Evolutionary conservation across 1,284 basidiomycete genomes (phyloP).

Genomic region (Cutaneotrichosporon cavernicola): DNA sequence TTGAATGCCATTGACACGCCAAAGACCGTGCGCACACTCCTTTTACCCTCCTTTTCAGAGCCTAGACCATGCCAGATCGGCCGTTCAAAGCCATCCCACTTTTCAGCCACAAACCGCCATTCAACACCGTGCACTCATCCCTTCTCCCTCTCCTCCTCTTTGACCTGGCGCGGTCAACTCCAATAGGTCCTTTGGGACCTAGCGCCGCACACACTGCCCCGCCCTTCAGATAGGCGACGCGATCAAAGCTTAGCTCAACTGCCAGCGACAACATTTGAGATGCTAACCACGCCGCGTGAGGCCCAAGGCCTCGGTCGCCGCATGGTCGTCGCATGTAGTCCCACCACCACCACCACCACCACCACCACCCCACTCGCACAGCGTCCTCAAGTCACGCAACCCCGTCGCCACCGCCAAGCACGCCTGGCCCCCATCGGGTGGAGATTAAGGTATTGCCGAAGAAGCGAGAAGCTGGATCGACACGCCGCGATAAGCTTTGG

Average conservation of each 20-base stretch:
- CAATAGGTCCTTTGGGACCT: too few relatives aligned
- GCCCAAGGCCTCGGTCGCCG: neutral
- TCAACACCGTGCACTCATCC: neutral
- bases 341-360: neutral
- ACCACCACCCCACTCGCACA: neutral
- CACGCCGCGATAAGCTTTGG: conserved; percentile 2
- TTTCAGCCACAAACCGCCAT: too few relatives aligned
- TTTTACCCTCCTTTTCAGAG: neutral
- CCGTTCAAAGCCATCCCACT: too few relatives aligned
- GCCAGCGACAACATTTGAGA: neutral
- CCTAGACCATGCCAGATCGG: neutral
- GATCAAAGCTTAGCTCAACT: neutral
- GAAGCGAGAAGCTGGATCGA: neutral
- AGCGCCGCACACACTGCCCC: neutral
- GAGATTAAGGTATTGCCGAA: neutral
- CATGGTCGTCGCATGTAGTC: too few relatives aligned
- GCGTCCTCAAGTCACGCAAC: neutral
- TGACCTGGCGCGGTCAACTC: too few relatives aligned
- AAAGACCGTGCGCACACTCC: conserved; percentile 6
- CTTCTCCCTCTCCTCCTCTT: too few relatives aligned
- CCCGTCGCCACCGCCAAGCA: neutral
- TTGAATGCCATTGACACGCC: neutral
- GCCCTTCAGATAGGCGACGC: neutral
- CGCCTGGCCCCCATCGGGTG: neutral
- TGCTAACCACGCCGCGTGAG: neutral